Base-by-base conservation (phyloP, 2,329 filamentous ascomycete species). In the Xylariaceae sp. region DNA sequence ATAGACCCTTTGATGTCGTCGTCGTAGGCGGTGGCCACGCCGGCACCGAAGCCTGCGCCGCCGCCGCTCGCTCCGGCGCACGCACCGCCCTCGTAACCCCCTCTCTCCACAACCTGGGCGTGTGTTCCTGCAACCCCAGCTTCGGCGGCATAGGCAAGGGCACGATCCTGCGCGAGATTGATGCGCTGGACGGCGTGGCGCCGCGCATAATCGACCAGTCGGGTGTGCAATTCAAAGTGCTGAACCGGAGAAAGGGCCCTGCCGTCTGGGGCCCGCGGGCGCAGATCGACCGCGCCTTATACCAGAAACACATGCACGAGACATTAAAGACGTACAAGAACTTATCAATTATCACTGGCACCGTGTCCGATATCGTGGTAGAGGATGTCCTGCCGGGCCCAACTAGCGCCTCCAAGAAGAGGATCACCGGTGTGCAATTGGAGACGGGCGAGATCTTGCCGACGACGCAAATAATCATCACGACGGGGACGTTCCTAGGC, bases 141-240 rank as follows among this genome's bases (percentile, higher is more conserved):
- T 95, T 99, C 67, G 94, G 94, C 37, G 94, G 94, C n/a, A 97
- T 99, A 63, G 94, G 94, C 42, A 99, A 99, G 70, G 94, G 94
- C 15, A 97, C 89, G 9, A 96, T 99, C 76, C 77, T 99, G 47
- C 86, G 92, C 40, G 94, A 99, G 72, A 86, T 99, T 30, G 94
- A 99, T 74, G 94, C 94, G 0, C 78, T 99, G 55, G 94, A 97
- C 67, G 94, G 94, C 0, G 76, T 99, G 18, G 87, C 91, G 0
- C 92, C 90, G 0, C 82, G 89, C 34, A 86, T 96, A 19, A 90
- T 96, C 55, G 94, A 99, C 73, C 92, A 94, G 69, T 88, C 94
- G 2, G 94, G 90, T 5, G 83, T 96, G n/a, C 92, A 96, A 69
- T 99, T 97, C 71, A 85, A 89, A 59, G 80, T 95, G 16, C 72